Evolutionary conservation across 768 basidiomycete genomes (phyloP).

Genomic region (Leccinum fibrillosum): DNA sequence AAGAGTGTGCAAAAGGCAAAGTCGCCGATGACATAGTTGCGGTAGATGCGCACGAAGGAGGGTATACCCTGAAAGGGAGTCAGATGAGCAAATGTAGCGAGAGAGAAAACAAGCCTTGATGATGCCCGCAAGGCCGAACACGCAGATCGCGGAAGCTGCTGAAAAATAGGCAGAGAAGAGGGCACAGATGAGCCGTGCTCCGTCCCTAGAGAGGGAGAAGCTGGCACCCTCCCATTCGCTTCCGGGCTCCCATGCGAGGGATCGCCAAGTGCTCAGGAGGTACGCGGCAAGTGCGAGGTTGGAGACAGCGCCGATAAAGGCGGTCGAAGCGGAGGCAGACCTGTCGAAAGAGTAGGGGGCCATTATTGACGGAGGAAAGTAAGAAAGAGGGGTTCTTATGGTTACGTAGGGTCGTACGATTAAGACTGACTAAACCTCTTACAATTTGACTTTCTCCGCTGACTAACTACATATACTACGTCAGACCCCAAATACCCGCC

Average conservation of each 20-base stretch:
- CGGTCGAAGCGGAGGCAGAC: conserved; percentile 35
- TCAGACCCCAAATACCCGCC: conserved; percentile 85
- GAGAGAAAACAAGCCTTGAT: conserved; percentile 47
- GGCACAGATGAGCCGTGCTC: conserved; percentile 51
- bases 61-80: conserved; percentile 48
- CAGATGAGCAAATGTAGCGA: neutral
- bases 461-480: conserved; percentile 19
- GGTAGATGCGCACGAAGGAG: conserved; percentile 71
- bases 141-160: conserved; percentile 59
- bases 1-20: conserved; percentile 66
- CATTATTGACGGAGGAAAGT: conserved; percentile 5
- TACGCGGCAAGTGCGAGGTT: conserved; percentile 41
- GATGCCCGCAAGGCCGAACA: conserved; percentile 67
- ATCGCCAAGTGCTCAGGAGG: conserved; percentile 42
- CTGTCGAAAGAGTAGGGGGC: conserved; percentile 20
- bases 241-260: conserved; percentile 45
- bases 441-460: neutral
- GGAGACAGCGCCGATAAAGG: conserved; percentile 38
- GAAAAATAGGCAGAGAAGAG: conserved; percentile 66
- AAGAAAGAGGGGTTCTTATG: neutral
- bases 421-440: conserved; percentile 3
- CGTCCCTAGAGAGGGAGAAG: conserved; percentile 40
- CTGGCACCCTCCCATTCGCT: conserved; percentile 48
- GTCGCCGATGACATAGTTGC: conserved; percentile 79
- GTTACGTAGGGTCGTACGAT: neutral